Base-by-base conservation (phyloP, 2,329 filamentous ascomycete genomes). In the Westerdykella aurantiaca region DNA sequence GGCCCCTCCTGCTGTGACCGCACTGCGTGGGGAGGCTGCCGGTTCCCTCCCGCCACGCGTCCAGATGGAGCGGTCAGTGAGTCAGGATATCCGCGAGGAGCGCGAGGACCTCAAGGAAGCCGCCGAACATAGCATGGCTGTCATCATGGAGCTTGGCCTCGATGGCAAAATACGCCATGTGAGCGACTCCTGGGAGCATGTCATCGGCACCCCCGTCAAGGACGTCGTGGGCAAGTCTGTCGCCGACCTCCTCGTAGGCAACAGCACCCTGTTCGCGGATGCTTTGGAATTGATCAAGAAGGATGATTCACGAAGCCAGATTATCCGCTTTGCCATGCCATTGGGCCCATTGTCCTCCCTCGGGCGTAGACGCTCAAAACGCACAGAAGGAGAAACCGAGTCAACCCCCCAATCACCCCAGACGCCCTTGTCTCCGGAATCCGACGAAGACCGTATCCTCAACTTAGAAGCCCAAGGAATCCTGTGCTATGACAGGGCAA, bases 391-490 rank as follows among this genome's bases (percentile, higher is more conserved):
- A 14, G 56, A 65, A 39, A 62, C 63, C 31, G 33, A 14, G 7
- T 14, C n/a, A 16, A 16, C 33, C 3, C 60, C 58, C 13, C 63
- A 62, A 21, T 46, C 52, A 9, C 49, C 56, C 21, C 63, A 69
- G 31, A 62, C 69, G 22, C 57, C 61, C 7, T 47, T 49, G 1
- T 53, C 49, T 18, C 45, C 50, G 39, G 52, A 59, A 31, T 47
- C 48, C 6, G 57, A 68, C 13, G 67, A 71, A n/a, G 68, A 76
- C 41, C 70, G 76, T 44, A 75, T 81, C 33, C 76, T 95, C 47
- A 85, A 89, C 49, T 78, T 98, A 47, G 94, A 98, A 70, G 94
- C 88, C 6, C 93, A 98, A 69, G 93, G 93, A 17, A 98, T 98
- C 61, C 95, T 97, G 85, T 88, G 97, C 6, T 97, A 95, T 64